Percentiles rank a stretch among this genome's conserved stretches.
Evolutionary conservation across 805 yeast genomes (phyloP).

Genomic region (Soucietia sequanensis): DNA sequence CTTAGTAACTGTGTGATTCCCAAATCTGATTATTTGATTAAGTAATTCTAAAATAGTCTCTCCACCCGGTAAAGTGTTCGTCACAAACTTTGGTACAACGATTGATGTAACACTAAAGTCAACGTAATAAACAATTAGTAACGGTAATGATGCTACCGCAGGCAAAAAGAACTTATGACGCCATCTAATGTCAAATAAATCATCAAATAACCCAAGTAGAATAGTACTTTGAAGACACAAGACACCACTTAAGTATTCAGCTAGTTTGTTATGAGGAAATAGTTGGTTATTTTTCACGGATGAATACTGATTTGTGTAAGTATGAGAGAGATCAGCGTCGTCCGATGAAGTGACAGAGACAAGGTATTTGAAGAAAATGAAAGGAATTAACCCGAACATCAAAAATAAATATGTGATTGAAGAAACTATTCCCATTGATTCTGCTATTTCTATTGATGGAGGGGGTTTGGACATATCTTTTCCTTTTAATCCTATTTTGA

Average conservation of each 20-base stretch:
- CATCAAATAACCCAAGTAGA: conserved; percentile 87
- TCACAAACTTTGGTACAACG: conserved; percentile 71
- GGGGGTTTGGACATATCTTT: conserved; percentile 77
- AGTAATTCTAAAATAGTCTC: conserved; percentile 19
- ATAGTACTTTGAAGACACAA: conserved; percentile 82
- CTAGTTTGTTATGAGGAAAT: conserved; percentile 80
- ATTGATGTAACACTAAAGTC: conserved; percentile 92
- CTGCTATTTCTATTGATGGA: conserved; percentile 68
- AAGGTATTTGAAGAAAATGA: conserved; percentile 74
- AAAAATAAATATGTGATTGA: conserved; percentile 78
- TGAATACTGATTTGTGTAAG: conserved; percentile 34
- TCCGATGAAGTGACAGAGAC: conserved; percentile 46
- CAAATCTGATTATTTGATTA: conserved; percentile 20
- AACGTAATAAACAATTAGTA: conserved; percentile 85
- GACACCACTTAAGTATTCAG: conserved; percentile 83
- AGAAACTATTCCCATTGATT: conserved; percentile 87
- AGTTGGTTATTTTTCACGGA: conserved; percentile 28
- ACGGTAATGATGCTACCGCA: conserved; percentile 89
- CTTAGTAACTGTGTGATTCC: conserved; percentile 30
- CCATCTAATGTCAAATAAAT: conserved; percentile 95
- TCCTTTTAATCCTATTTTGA: conserved; percentile 80
- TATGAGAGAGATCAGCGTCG: conserved; percentile 30
- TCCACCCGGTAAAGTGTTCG: conserved; percentile 28
- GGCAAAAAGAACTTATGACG: conserved; percentile 95
- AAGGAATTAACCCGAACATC: conserved; percentile 85